Percentiles rank a stretch among this genome's conserved stretches.
These are phyloP conservation scores for Verticillium isaacii DNA, from an alignment of 2,329 filamentous ascomycete species.

Conservation along the genomic window DNA sequence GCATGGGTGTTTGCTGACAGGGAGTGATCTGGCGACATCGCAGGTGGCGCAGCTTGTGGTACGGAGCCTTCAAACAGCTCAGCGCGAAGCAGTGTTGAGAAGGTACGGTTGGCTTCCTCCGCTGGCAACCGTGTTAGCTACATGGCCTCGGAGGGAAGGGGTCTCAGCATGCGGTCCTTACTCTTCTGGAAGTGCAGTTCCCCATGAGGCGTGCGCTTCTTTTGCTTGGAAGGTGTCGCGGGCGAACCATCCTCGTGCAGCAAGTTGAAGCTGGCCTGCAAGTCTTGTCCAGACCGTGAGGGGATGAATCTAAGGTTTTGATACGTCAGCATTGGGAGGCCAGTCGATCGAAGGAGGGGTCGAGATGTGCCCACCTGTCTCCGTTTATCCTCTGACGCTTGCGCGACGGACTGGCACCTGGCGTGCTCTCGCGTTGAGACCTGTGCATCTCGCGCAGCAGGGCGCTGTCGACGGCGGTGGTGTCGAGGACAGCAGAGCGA, in stretches of 20 bases:
- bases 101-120: conserved; percentile 92
- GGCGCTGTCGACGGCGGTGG: conserved; percentile 45
- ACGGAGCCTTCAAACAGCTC: conserved; percentile 91
- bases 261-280: conserved; percentile 88
- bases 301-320: conserved; percentile 74
- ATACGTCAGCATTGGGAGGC: background rate
- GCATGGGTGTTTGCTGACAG: conserved; percentile 45
- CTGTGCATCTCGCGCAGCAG: conserved; percentile 47
- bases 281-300: conserved; percentile 85
- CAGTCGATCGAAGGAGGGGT: conserved; percentile 7
- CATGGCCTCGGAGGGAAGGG: background rate
- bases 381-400: conserved; percentile 58
- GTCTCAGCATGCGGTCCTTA: conserved; percentile 36
- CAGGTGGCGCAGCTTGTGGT: conserved; percentile 69
- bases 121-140: conserved; percentile 38
- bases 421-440: conserved; percentile 46
- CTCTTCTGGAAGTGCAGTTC: conserved; percentile 94
- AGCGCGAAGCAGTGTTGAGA: conserved; percentile 78
- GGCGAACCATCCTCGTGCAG: conserved; percentile 91
- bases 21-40: conserved; percentile 54
- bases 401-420: conserved; percentile 49
- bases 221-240: conserved; percentile 79
- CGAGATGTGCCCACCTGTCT: conserved; percentile 45
- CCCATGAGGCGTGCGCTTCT: conserved; percentile 79
- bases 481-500: conserved; percentile 36